Evolutionary conservation across 257 asterid species (phyloP).

Genomic region (Salvia miltiorrhiza): DNA sequence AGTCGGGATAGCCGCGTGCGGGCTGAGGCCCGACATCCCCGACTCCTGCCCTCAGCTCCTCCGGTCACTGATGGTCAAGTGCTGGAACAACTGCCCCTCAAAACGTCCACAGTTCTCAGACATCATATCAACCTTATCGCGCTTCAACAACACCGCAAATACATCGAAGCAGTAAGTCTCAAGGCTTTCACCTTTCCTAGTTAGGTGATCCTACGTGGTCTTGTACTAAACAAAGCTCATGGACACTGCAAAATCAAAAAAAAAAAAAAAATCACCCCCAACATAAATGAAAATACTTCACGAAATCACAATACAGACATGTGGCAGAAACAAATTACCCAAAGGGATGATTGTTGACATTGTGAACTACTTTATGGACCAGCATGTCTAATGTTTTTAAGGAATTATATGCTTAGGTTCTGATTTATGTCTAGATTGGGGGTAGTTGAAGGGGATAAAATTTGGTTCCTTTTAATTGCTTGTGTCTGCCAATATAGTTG

Average conservation of each 20-base stretch:
- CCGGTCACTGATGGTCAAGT: constrained; percentile 63
- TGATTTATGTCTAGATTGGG: constrained; percentile 34
- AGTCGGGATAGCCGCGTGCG: constrained; percentile 98
- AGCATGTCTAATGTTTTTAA: constrained; percentile 15
- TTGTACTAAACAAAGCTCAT: constrained; percentile 16
- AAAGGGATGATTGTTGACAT: constrained; percentile 5
- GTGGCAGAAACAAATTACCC: constrained; percentile 12
- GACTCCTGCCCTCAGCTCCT: constrained; percentile 78
- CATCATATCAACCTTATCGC: constrained; percentile 50
- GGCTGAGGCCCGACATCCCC: constrained; percentile 93
- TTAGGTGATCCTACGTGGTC: constrained; percentile 14
- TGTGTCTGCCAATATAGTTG: constrained; percentile 26
- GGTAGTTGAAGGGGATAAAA: constrained; percentile 29
- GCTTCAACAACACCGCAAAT: constrained; percentile 30
- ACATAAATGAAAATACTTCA: constrained; percentile 20
- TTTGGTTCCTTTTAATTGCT: constrained; percentile 18
- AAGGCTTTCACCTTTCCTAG: constrained; percentile 3
- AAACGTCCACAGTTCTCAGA: constrained; percentile 89
- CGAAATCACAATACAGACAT: neutral
- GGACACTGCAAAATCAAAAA: neutral
- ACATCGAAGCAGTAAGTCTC: constrained; percentile 42
- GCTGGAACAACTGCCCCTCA: constrained; percentile 89
- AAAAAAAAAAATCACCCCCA: neutral
- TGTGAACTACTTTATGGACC: constrained; percentile 17
- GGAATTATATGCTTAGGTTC: constrained; percentile 23